Conservation (phyloP, 192 early-diverging fungal genomes). For the Linnemannia zychae region DNA sequence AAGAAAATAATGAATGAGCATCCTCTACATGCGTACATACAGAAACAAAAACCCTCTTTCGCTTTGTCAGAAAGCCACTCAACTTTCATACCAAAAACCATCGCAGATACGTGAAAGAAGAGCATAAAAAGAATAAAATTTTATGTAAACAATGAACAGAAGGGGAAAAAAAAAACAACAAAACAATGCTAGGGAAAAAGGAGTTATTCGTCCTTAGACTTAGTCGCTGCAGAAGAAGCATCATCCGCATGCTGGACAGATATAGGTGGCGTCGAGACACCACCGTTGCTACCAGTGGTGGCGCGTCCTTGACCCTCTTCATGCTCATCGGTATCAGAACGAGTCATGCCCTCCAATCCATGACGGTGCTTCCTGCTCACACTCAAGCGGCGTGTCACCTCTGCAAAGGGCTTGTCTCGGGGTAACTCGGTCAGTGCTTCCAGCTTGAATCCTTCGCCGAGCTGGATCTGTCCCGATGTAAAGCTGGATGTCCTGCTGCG, state of each 20-base stretch:
- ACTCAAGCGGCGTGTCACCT: slow-evolving; percentile 27
- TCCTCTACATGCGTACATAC: no score
- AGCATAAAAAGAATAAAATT: neutral
- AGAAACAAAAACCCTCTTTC: no score
- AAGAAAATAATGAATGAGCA: no score
- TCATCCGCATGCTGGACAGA: slow-evolving; percentile 46
- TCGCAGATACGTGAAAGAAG: no score
- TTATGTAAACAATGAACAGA: neutral
- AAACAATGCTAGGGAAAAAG: neutral
- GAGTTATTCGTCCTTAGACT: slow-evolving; percentile 36
- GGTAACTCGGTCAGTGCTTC: slow-evolving; percentile 60
- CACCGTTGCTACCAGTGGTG: neutral
- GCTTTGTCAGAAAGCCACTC: no score
- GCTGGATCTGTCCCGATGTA: slow-evolving; percentile 27
- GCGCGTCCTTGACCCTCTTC: neutral
- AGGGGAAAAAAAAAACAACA: neutral
- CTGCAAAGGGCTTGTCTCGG: slow-evolving; percentile 40
- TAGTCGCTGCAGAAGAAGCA: slow-evolving; percentile 17
- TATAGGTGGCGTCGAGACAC: slow-evolving; percentile 39
- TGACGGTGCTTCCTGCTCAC: slow-evolving; percentile 11
- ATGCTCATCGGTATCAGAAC: slow-evolving; percentile 8
- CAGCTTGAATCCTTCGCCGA: slow-evolving; percentile 56
- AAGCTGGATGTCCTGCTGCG: slow-evolving; percentile 59
- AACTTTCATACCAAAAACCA: neutral
- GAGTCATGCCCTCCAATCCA: slow-evolving; percentile 28